Evolutionary conservation across 2,329 filamentous ascomycete genomes (phyloP).

Genomic region (Aspergillus sp.): DNA sequence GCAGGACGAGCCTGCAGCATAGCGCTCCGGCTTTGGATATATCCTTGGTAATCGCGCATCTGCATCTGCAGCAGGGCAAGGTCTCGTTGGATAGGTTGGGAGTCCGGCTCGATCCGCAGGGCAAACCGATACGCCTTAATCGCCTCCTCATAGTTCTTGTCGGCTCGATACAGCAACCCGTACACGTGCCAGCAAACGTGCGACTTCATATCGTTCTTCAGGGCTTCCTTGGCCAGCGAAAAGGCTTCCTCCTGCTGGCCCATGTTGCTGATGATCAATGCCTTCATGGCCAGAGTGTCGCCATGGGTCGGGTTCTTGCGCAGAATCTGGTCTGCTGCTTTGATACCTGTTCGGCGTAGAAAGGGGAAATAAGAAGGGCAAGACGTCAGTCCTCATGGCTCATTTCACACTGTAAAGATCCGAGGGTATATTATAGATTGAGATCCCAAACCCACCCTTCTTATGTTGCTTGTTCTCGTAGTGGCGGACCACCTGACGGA

Average conservation of each 20-base stretch:
- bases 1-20: slow-evolving; percentile 82
- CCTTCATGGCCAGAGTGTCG: slow-evolving; percentile 98
- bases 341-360: slow-evolving; percentile 55
- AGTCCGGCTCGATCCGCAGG: slow-evolving; percentile 85
- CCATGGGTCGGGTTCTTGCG: slow-evolving; percentile 93
- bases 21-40: slow-evolving; percentile 75
- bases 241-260: slow-evolving; percentile 93
- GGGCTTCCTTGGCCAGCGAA: slow-evolving; percentile 78
- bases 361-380: slow-evolving; percentile 12
- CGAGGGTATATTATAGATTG: background rate
- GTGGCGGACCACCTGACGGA: slow-evolving; percentile 86
- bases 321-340: slow-evolving; percentile 91
- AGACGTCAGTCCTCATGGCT: slow-evolving; percentile 6
- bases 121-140: slow-evolving; percentile 99
- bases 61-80: slow-evolving; percentile 88
- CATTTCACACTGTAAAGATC: background rate
- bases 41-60: slow-evolving; percentile 91
- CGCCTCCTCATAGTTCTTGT: slow-evolving; percentile 97
- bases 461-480: slow-evolving; percentile 99
- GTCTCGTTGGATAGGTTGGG: slow-evolving; percentile 86
- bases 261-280: slow-evolving; percentile 86
- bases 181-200: slow-evolving; percentile 99
- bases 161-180: slow-evolving; percentile 80
- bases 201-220: slow-evolving; percentile 96
- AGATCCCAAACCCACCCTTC: slow-evolving; percentile 46